Evolutionary conservation across 768 basidiomycete genomes (phyloP).

Genomic region (Ephemerocybe angulata): DNA sequence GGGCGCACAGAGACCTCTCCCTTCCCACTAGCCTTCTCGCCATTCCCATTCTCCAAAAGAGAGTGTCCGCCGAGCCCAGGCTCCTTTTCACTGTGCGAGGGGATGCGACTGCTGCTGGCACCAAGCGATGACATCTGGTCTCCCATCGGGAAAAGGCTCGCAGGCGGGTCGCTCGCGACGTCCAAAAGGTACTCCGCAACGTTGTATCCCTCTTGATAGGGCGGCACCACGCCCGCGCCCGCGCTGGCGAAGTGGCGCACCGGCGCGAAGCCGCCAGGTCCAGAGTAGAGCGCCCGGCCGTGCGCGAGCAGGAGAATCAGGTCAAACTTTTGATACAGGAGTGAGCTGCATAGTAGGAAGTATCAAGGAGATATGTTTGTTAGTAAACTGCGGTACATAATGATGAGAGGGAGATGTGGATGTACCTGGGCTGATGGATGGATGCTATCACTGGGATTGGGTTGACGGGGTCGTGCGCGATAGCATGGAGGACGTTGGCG

Average conservation of each 20-base stretch:
- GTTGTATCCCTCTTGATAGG: conserved; percentile 81
- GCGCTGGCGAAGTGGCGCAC: conserved; percentile 58
- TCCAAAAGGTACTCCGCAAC: conserved; percentile 91
- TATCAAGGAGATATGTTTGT: not conserved
- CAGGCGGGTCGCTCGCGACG: conserved; percentile 67
- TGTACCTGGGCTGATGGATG: conserved; percentile 82
- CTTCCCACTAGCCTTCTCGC: not conserved
- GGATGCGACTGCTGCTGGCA: not conserved
- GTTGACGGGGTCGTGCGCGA: conserved; percentile 64
- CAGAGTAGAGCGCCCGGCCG: conserved; percentile 76
- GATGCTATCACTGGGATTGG: conserved; percentile 83
- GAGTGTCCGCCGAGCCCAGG: too few species aligned
- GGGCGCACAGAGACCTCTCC: conserved; percentile 1
- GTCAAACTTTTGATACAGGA: conserved; percentile 83
- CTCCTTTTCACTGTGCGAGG: not conserved
- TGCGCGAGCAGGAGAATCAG: conserved; percentile 73
- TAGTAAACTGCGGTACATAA: too few species aligned
- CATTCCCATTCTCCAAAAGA: too few species aligned
- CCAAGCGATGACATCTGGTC: conserved; percentile 8
- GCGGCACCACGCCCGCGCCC: conserved; percentile 35
- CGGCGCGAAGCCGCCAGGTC: conserved; percentile 69
- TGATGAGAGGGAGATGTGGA: conserved; percentile 7
- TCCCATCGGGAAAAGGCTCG: conserved; percentile 36
- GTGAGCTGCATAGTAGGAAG: conserved; percentile 46
- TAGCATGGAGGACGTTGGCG: conserved; percentile 68